Percentiles rank a stretch among this genome's conserved stretches.
phyloP scores from a whole-genome alignment of 2,329 filamentous ascomycete genomes.

The Beauveria australis region DNA sequence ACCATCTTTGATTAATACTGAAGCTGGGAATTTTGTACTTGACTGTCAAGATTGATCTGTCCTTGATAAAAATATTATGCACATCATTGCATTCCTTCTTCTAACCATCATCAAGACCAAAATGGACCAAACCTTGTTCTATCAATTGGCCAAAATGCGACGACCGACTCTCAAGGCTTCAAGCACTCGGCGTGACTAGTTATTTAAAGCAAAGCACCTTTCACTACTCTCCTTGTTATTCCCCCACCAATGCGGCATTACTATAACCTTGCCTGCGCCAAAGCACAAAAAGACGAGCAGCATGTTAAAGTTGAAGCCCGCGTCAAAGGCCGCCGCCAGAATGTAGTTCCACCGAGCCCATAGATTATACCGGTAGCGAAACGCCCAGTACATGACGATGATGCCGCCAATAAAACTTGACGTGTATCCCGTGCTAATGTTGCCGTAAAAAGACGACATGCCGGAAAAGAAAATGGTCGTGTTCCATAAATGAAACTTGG shows the following conservation, averaged over 20 bases:
- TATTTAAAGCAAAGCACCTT: conserved; percentile 43
- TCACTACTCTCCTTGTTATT: conserved; percentile 48
- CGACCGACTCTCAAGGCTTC: not conserved
- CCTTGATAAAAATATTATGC: no score
- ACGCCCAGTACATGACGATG: conserved; percentile 52
- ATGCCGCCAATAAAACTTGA: conserved; percentile 51
- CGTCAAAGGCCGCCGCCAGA: conserved; percentile 52
- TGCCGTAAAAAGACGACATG: conserved; percentile 49
- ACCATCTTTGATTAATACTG: no score
- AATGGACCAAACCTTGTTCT: not conserved
- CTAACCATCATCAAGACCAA: no score
- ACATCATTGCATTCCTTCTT: no score
- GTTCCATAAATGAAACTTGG: conserved; percentile 50
- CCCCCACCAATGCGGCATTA: conserved; percentile 58
- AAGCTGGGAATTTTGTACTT: no score
- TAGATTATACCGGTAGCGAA: conserved; percentile 44
- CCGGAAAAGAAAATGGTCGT: conserved; percentile 54
- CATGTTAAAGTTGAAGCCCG: conserved; percentile 55
- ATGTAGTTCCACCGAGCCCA: conserved; percentile 56
- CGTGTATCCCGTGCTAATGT: conserved; percentile 51
- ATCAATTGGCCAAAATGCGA: not conserved
- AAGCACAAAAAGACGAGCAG: conserved; percentile 54
- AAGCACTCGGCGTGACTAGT: not conserved
- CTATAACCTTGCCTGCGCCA: conserved; percentile 45
- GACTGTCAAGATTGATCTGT: no score